A percentile compares a stretch with the other conserved stretches of the same genome.
Evolutionary conservation across 345 rosid genomes (phyloP).

Genomic region (Citrus australasica): DNA sequence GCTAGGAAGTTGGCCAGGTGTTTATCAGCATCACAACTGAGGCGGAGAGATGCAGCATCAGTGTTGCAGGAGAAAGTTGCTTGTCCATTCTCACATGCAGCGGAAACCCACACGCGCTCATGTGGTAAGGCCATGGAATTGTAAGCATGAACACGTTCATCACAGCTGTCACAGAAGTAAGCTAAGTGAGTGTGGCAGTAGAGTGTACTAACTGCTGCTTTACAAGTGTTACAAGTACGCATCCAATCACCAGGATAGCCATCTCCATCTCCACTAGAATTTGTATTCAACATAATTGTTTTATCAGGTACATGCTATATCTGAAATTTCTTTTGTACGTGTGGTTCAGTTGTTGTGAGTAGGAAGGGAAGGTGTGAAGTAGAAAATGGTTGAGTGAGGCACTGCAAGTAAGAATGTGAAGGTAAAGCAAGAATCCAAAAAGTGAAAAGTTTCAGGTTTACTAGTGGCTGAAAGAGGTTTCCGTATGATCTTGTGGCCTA

Average conservation of each 20-base stretch:
- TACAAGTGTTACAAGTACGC: constrained; percentile 61
- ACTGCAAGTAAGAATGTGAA: constrained; percentile 14
- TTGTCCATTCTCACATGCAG: constrained; percentile 62
- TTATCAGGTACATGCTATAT: constrained; percentile 5
- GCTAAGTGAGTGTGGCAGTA: constrained; percentile 74
- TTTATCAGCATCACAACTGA: constrained; percentile 62
- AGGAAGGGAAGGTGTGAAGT: constrained; percentile 9
- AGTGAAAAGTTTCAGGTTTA: constrained; percentile 30
- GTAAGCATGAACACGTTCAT: constrained; percentile 61
- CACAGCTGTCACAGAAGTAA: constrained; percentile 57
- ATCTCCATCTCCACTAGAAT: not conserved
- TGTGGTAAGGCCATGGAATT: constrained; percentile 69
- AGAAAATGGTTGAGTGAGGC: constrained; percentile 15
- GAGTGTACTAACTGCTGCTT: constrained; percentile 59
- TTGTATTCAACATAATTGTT: constrained; percentile 20
- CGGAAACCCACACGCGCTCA: constrained; percentile 70
- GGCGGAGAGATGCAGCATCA: constrained; percentile 68
- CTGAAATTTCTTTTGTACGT: not conserved
- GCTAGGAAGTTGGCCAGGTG: constrained; percentile 76
- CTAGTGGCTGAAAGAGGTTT: constrained; percentile 43
- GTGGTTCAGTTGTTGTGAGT: constrained; percentile 1
- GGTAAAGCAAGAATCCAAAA: constrained; percentile 34
- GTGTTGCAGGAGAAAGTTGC: constrained; percentile 72
- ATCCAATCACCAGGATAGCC: constrained; percentile 41
- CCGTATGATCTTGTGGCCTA: constrained; percentile 49